Percentiles rank a stretch among this genome's conserved stretches.
These are phyloP conservation scores for Boletus tylopilopsis DNA, from an alignment of 768 basidiomycete species.

Conservation along the genomic window DNA sequence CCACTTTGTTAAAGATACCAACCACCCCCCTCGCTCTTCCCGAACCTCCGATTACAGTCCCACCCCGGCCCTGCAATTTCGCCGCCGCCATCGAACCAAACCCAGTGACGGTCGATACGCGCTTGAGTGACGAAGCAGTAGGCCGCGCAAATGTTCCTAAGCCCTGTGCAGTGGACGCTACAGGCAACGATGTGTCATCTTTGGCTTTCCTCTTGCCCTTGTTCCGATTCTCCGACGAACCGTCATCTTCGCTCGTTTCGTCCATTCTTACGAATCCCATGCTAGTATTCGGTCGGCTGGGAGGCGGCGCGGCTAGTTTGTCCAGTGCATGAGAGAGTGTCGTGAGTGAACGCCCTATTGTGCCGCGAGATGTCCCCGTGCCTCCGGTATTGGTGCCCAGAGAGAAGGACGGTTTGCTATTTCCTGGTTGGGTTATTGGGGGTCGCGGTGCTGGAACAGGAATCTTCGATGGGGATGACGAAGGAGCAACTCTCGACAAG, in stretches of 20 bases:
- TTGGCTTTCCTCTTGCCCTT: slow-evolving; percentile 21
- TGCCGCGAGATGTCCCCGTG: neutral
- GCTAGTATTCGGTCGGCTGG: slow-evolving; percentile 63
- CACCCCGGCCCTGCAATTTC: slow-evolving; percentile 5
- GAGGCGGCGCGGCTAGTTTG: slow-evolving; percentile 64
- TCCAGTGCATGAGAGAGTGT: slow-evolving; percentile 66
- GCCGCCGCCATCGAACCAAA: slow-evolving; percentile 3
- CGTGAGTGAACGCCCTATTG: slow-evolving; percentile 44
- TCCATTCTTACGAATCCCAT: slow-evolving; percentile 54
- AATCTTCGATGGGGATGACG: slow-evolving; percentile 28
- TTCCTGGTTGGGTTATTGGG: slow-evolving; percentile 5
- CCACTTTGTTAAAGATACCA: slow-evolving; percentile 23
- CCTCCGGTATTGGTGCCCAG: slow-evolving; percentile 1
- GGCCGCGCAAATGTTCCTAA: slow-evolving; percentile 23
- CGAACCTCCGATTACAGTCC: neutral
- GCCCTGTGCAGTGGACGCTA: neutral
- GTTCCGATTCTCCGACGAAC: neutral
- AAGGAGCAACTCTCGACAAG: slow-evolving; percentile 2
- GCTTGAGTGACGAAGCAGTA: slow-evolving; percentile 30
- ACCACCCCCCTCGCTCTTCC: slow-evolving; percentile 9
- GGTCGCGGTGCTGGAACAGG: slow-evolving; percentile 22
- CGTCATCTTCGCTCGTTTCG: neutral
- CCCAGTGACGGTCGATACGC: slow-evolving; percentile 17
- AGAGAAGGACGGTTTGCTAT: slow-evolving; percentile 2
- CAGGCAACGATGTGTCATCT: slow-evolving; percentile 20